A percentile compares a stretch with the other conserved stretches of the same genome.
Conservation (phyloP, 2,329 filamentous ascomycete genomes). For the Fusarium marasasianum region DNA sequence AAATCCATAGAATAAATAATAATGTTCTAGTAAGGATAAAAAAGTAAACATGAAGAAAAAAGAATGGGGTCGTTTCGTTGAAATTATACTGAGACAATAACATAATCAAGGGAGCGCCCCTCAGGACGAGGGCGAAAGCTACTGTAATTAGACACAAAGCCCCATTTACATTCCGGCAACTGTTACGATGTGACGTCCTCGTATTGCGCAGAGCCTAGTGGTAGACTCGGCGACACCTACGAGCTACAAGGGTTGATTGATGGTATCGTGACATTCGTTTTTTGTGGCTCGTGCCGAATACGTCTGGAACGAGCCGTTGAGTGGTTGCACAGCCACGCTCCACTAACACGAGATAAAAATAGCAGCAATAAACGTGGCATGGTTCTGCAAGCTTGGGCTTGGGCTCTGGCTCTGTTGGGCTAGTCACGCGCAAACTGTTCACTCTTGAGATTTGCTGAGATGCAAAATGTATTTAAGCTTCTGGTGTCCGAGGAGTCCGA, state of each 20-base stretch:
- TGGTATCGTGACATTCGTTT: background rate
- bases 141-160: conserved; percentile 15
- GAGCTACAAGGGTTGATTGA: background rate
- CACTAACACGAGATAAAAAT: conserved; percentile 23
- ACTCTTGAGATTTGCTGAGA: rapidly evolving
- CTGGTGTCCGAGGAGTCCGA: background rate
- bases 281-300: background rate
- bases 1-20: background rate
- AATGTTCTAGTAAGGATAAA: background rate
- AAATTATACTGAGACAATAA: conserved; percentile 13
- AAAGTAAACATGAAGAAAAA: background rate
- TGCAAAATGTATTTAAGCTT: background rate
- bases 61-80: background rate
- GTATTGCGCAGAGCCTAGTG: background rate
- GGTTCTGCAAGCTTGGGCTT: background rate
- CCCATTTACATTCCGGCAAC: background rate
- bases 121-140: background rate
- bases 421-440: background rate
- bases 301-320: background rate
- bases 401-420: background rate
- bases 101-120: background rate
- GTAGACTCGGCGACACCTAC: background rate
- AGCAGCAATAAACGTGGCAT: background rate
- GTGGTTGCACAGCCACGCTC: background rate
- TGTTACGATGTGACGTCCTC: background rate